Base-by-base conservation (phyloP, 75 land plant species). In the Cupressus sempervirens region DNA sequence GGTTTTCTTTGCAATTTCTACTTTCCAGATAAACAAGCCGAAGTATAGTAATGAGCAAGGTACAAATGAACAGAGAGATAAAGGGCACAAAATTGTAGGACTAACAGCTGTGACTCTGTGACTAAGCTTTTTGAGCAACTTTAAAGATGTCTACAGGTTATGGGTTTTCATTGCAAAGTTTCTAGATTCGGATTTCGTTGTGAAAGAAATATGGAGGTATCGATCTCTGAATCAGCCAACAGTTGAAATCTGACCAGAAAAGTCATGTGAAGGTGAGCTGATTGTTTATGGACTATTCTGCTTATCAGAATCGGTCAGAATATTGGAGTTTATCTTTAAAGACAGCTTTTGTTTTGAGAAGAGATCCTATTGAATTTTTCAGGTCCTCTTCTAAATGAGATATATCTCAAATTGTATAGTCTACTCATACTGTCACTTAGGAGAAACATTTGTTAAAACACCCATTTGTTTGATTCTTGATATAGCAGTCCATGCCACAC, bases 1-100 rank as follows among this genome's bases (percentile, higher is more conserved):
- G 95, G 93, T 26, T 89, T 90, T 74, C 88, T 96, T 5, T 85
- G 91, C 11, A 86, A 93, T 74, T 84, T 93, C 3, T 89, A 85
- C 76, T 89, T 93, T 53, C 52, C 91, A 29, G 92, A 86, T 4
- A 90, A 93, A 86, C 87, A 91, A 72, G 35, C 35, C 74, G 13
- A 72, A 72, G 32, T 32, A 72, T 72, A 72, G 32, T 72, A 13
- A 32, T 32, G 35, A 36, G 35, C 74, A 11, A 72, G 35, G 15
- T 72, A 72, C 14, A 3, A 35, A 72, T 72, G 35, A 72, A 72
- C 74, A 72, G 13, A 32, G 32, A 72, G 15, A 72, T 30, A 32
- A 32, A 72, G 74, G 74, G 74, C 15, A 72, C 74, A 72, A 23
- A 72, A 32, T 32, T 72, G 74, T 72, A 30, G 74, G 74, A 12